Evolutionary conservation across 257 asterid species (phyloP).

Genomic region (Ocimum tenuiflorum): DNA sequence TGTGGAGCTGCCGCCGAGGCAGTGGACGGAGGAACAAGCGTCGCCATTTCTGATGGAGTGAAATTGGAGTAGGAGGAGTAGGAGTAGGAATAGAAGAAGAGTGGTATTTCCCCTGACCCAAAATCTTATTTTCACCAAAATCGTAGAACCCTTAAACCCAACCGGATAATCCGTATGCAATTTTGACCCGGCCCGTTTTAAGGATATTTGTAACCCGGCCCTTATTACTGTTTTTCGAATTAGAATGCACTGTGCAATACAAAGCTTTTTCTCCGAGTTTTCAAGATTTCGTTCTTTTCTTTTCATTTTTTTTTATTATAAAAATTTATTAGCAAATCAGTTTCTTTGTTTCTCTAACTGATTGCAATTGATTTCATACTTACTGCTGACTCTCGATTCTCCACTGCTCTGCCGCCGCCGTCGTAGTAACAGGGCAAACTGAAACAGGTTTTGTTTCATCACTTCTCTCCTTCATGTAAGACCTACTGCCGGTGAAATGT

Average conservation of each 20-base stretch:
- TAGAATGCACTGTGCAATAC: no score
- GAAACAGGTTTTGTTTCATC: slow-evolving; percentile 1
- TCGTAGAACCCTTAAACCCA: slow-evolving; percentile 29
- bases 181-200: slow-evolving; percentile 21
- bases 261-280: no score
- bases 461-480: not conserved
- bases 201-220: no score
- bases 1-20: slow-evolving; percentile 14
- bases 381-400: slow-evolving; percentile 3
- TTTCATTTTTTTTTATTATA: no score
- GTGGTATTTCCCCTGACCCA: not conserved
- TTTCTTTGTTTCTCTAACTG: not conserved
- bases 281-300: no score
- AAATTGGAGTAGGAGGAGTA: slow-evolving; percentile 13
- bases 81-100: not conserved
- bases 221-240: no score
- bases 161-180: not conserved
- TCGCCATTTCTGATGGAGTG: slow-evolving; percentile 41
- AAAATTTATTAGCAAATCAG: not conserved
- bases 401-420: slow-evolving; percentile 17
- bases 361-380: not conserved
- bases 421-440: not conserved
- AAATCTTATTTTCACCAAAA: not conserved
- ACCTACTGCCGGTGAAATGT: not conserved
- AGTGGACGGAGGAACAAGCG: slow-evolving; percentile 43